A percentile compares a stretch with the other conserved stretches of the same genome.
Conservation (phyloP, 2,329 filamentous ascomycete species). For the Diplodia scrobiculata region DNA sequence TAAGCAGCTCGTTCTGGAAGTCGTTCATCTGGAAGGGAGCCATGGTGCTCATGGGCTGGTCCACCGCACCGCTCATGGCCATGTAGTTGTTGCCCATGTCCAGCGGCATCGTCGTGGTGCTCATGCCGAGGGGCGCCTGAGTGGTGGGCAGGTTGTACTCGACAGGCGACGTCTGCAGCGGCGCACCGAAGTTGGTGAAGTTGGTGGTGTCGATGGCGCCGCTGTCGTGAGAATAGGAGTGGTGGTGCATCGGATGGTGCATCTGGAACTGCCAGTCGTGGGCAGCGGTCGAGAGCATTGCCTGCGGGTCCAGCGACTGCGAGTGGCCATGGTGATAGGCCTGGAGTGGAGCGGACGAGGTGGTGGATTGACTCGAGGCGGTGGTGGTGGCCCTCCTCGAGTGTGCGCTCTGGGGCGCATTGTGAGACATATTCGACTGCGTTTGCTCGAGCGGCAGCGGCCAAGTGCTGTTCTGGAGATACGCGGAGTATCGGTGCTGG, state of each 20-base stretch:
- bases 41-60: conserved; percentile 47
- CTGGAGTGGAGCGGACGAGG: conserved; percentile 42
- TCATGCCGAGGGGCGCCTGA: conserved; percentile 35
- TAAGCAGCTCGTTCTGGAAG: conserved; percentile 69
- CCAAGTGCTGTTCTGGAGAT: conserved; percentile 41
- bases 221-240: conserved; percentile 40
- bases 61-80: conserved; percentile 48
- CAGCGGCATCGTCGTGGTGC: conserved; percentile 46
- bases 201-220: conserved; percentile 43
- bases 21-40: conserved; percentile 58
- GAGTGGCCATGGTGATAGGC: conserved; percentile 38
- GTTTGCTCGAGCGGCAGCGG: conserved; percentile 43
- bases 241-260: conserved; percentile 38
- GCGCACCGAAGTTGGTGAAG: conserved; percentile 40
- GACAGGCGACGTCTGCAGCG: conserved; percentile 51
- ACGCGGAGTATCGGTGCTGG: conserved; percentile 34
- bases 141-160: conserved; percentile 50
- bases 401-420: conserved; percentile 28
- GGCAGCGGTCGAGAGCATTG: conserved; percentile 47
- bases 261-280: conserved; percentile 48
- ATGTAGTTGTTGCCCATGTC: conserved; percentile 45
- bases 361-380: conserved; percentile 34
- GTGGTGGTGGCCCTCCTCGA: conserved; percentile 38
- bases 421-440: conserved; percentile 37
- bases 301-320: conserved; percentile 41